Evolutionary conservation across 441 rosid species (phyloP).

Genomic region (Jatropha podagrica): DNA sequence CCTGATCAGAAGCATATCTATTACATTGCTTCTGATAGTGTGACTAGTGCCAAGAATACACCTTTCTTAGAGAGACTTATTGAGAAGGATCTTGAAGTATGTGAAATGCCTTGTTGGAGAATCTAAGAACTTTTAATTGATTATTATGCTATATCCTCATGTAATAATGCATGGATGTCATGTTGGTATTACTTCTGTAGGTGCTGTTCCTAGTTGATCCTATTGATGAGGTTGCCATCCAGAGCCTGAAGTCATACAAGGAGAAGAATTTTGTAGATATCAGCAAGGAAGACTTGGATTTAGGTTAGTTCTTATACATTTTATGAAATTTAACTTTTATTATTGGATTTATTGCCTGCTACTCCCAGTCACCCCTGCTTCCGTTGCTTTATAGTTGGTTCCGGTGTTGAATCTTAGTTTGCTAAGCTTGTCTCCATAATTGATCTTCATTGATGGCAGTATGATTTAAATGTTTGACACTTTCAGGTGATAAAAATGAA

Average conservation of each 20-base stretch:
- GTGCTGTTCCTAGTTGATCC: conserved; percentile 88
- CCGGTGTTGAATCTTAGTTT: conserved; percentile 11
- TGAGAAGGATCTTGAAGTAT: conserved; percentile 85
- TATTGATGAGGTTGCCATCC: conserved; percentile 94
- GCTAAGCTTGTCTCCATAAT: background rate
- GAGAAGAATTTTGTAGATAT: conserved; percentile 92
- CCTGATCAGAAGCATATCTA: conserved; percentile 89
- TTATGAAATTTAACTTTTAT: background rate
- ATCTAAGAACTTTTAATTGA: background rate
- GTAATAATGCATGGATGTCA: background rate
- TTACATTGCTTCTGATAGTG: conserved; percentile 84
- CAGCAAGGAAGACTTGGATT: conserved; percentile 95
- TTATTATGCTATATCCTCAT: conserved; percentile 8
- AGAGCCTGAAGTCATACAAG: conserved; percentile 84
- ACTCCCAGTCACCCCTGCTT: background rate
- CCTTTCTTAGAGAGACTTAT: conserved; percentile 93
- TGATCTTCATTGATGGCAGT: background rate
- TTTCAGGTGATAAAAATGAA: conserved; percentile 83
- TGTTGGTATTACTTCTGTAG: conserved; percentile 35
- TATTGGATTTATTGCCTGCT: background rate
- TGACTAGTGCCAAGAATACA: conserved; percentile 79
- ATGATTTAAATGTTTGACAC: conserved; percentile 14
- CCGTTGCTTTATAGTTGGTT: background rate
- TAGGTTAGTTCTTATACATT: conserved; percentile 48
- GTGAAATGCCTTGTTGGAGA: conserved; percentile 21